Conservation (phyloP, 257 asterid species). For the Eustoma russellianum region DNA sequence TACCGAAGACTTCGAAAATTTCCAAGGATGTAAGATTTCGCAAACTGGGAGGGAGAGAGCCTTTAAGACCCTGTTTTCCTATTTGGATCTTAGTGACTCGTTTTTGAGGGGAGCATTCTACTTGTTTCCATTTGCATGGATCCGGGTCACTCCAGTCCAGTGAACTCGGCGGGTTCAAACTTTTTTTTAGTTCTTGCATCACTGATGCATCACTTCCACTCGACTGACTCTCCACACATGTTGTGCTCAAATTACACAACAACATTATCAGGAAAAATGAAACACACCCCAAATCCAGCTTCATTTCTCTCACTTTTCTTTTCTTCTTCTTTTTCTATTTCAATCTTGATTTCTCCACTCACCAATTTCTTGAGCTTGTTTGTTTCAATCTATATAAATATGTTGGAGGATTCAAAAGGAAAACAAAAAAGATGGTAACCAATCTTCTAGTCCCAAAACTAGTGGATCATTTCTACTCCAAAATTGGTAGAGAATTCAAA, state of each 20-base stretch:
- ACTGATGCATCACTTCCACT: conserved; percentile 21
- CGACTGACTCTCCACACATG: conserved; percentile 8
- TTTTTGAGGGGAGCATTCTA: conserved; percentile 7
- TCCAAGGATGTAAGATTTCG: conserved; percentile 35
- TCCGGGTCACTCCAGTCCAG: conserved; percentile 21
- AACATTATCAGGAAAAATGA: not conserved
- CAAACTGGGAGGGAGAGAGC: conserved; percentile 47
- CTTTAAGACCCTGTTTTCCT: conserved; percentile 35
- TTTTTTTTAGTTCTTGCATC: conserved; percentile 19
- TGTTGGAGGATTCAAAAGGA: too few species aligned
- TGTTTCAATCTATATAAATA: too few species aligned
- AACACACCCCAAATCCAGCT: conserved; percentile 5
- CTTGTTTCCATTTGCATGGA: conserved; percentile 19
- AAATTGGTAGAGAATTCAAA: too few species aligned
- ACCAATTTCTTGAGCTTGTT: too few species aligned
- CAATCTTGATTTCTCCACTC: too few species aligned
- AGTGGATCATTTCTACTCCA: too few species aligned
- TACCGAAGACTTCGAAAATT: conserved; percentile 43
- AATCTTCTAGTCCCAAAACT: too few species aligned
- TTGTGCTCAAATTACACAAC: not conserved
- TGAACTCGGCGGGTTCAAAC: conserved; percentile 21
- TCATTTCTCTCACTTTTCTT: conserved; percentile 12
- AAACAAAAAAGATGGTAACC: too few species aligned
- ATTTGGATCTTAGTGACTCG: conserved; percentile 59
- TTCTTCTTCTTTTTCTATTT: too few species aligned